Evolutionary conservation across 306 rosid genomes (phyloP), one percentile per base, ranked within the genome.

Genomic region (Trichosanthes truncata): DNA sequence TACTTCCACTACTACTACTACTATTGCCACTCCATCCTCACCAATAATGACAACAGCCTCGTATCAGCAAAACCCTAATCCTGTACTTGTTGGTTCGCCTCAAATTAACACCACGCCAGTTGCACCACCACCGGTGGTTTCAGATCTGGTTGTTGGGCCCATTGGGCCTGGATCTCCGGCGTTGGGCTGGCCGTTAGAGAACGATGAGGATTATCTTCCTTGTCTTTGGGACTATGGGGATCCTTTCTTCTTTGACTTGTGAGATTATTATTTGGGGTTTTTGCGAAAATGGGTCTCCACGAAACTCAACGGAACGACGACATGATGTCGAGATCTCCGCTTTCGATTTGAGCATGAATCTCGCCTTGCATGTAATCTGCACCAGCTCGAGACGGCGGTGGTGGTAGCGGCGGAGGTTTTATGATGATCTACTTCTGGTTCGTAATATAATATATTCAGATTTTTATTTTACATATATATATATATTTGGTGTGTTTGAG

Each of bases 211-310:
- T 43, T 82, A 85, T 38, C 66, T 85, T 17, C 84, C 89, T 11
- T 81, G 77, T 62, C 65, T 92, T 14, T 92, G 97, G 97, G 98
- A 95, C 79, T 92, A 95, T 29, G 87, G 77, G 15, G 98, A 94
- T 80, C 92, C 97, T 75, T 85, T 86, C 75, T 86, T 88, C 71
- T 86, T 84, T 76, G 95, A 92, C 84, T 90, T 90, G 59, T 88
- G 80, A 78, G 12, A 53, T 13, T 14, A 10, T 46, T 46, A 14
- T 46, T 46, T 12, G 17, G 4, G 51, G 17, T 46, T 53, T 49
- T 46, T 51, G 6, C 21, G 1, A 53, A 7, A 14, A 31, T 13
- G 13, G 29, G 29, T 53, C 25, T 20, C 60, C 7, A 7, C 23
- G 4, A 52, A 51, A 17, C 48, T 43, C 48, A 5, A 5, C 1